Percentiles rank a stretch among this genome's conserved stretches.
Conservation (phyloP, 1,284 basidiomycete species). For the Ceratobasidium sp. region DNA sequence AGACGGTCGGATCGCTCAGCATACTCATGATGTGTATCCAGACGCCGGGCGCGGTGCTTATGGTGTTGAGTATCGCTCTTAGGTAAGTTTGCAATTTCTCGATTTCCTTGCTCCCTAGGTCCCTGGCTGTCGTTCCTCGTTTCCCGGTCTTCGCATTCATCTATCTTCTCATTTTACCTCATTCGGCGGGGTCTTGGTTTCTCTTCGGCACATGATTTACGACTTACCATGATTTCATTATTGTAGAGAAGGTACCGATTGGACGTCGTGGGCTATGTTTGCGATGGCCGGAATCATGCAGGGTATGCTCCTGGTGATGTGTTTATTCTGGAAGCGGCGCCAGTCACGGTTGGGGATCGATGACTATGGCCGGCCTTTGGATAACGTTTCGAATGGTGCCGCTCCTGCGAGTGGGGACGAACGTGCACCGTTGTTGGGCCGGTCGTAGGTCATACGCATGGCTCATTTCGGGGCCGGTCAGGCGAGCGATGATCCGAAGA, state of each 20-base stretch:
- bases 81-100: conserved; percentile 61
- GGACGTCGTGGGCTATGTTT: conserved; percentile 77
- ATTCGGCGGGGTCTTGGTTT: conserved; percentile 73
- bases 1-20: conserved; percentile 91
- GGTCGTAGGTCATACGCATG: background rate
- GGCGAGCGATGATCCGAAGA: no score
- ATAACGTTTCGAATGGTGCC: background rate
- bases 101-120: no score
- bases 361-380: conserved; percentile 86
- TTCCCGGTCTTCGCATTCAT: no score
- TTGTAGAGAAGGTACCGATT: conserved; percentile 52
- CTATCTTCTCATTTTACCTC: background rate
- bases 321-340: conserved; percentile 81
- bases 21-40: conserved; percentile 97
- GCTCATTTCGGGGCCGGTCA: no score
- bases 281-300: conserved; percentile 91
- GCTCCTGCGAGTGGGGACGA: background rate
- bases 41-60: conserved; percentile 89
- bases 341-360: conserved; percentile 86
- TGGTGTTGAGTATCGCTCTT: conserved; percentile 88
- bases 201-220: conserved; percentile 82
- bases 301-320: conserved; percentile 82
- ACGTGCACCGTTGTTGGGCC: conserved; percentile 27
- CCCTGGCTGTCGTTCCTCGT: no score
- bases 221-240: background rate